A percentile compares a stretch with the other conserved stretches of the same genome.
phyloP scores from a whole-genome alignment of 192 early-diverging fungal species.

The Entrophospora sp. region DNA sequence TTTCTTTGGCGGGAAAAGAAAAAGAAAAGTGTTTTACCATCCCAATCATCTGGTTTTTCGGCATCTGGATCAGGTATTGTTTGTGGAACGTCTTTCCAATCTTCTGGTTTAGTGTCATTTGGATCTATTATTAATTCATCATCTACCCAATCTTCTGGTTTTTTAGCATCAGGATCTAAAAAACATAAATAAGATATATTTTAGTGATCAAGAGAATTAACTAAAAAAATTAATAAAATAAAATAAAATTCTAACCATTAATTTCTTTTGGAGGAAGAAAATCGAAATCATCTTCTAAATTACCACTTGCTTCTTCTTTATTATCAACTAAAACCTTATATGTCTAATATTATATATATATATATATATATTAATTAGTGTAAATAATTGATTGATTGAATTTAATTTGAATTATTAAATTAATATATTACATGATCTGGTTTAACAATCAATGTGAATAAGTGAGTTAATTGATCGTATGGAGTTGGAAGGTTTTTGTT shows the following conservation, averaged over 20 bases:
- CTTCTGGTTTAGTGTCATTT: slow-evolving; percentile 76
- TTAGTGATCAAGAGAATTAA: no score
- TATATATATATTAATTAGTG: slow-evolving; percentile 39
- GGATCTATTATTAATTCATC: slow-evolving; percentile 74
- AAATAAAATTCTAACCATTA: slow-evolving; percentile 24
- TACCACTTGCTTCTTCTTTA: slow-evolving; percentile 71
- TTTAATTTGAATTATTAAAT: no score
- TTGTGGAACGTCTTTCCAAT: slow-evolving; percentile 82
- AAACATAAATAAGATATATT: background rate
- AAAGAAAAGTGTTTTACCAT: slow-evolving; percentile 34
- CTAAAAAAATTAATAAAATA: background rate
- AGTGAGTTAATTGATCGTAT: slow-evolving; percentile 71
- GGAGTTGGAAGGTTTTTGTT: slow-evolving; percentile 62
- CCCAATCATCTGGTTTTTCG: slow-evolving; percentile 86
- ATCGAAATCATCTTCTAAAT: slow-evolving; percentile 72
- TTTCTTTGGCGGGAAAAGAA: background rate
- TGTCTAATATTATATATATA: slow-evolving; percentile 29
- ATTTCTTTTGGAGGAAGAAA: slow-evolving; percentile 68
- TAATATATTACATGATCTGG: slow-evolving; percentile 53
- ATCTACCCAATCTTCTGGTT: slow-evolving; percentile 89
- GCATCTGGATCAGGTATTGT: slow-evolving; percentile 77
- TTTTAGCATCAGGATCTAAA: slow-evolving; percentile 55
- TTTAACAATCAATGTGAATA: slow-evolving; percentile 83
- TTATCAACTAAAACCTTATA: slow-evolving; percentile 51
- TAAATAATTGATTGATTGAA: slow-evolving; percentile 42